Conservation (phyloP, 306 rosid genomes). For the Lathyrus sativus region DNA sequence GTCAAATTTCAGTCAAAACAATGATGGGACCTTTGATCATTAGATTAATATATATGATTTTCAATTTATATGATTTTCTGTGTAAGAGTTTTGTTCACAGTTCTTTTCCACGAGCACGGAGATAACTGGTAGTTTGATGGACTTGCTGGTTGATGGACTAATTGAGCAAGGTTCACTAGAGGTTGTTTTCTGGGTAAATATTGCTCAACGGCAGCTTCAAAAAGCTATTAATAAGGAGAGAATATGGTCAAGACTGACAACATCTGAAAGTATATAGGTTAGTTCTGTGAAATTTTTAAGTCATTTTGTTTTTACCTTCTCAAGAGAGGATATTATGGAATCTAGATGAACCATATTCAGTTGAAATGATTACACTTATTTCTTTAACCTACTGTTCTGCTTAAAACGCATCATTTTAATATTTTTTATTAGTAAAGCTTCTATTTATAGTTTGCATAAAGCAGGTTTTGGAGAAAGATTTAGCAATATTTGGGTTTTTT, state of each 20-base stretch:
- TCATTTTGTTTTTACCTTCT: slow-evolving; percentile 38
- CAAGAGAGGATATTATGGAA: slow-evolving; percentile 27
- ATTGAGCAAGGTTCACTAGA: slow-evolving; percentile 75
- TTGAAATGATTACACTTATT: slow-evolving; percentile 21
- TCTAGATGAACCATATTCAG: slow-evolving; percentile 15
- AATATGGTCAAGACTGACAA: slow-evolving; percentile 94
- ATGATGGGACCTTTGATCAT: too few relatives aligned
- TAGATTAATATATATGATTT: too few relatives aligned
- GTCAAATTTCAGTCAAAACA: too few relatives aligned
- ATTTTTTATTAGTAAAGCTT: slow-evolving; percentile 33
- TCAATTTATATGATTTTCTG: too few relatives aligned
- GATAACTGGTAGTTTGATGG: slow-evolving; percentile 88
- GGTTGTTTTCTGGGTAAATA: slow-evolving; percentile 90
- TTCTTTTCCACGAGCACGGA: slow-evolving; percentile 74
- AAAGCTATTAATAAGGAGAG: slow-evolving; percentile 87
- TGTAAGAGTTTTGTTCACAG: slow-evolving; percentile 83
- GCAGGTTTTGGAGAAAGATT: slow-evolving; percentile 97
- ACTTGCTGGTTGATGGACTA: slow-evolving; percentile 77
- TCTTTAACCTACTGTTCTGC: slow-evolving; percentile 19
- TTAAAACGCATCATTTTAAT: slow-evolving; percentile 11
- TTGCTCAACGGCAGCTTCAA: slow-evolving; percentile 79
- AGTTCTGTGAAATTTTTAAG: slow-evolving; percentile 39
- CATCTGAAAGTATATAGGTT: slow-evolving; percentile 98
- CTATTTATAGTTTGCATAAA: slow-evolving; percentile 35
- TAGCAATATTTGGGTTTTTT: slow-evolving; percentile 96